Conservation (phyloP, 2,329 filamentous ascomycete genomes). For the Epichloe elymi region DNA sequence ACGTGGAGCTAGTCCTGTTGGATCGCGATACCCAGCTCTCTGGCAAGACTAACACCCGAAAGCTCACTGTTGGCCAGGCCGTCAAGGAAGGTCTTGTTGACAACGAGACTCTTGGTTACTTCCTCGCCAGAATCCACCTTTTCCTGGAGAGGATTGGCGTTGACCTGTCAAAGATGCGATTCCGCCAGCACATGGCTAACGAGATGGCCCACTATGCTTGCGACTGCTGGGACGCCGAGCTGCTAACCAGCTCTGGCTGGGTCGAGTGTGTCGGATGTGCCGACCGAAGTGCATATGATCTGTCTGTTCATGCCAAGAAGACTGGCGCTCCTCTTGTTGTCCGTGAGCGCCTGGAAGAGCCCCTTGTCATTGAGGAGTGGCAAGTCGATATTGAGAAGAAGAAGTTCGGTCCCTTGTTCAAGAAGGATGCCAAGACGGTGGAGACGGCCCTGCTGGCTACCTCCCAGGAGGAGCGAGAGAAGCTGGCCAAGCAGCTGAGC, state of each 20-base stretch:
- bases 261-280: conserved; percentile 97
- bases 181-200: conserved; percentile 87
- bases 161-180: conserved; percentile 77
- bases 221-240: conserved; percentile 96
- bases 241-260: conserved; percentile 88
- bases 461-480: conserved; percentile 69
- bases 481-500: conserved; percentile 60
- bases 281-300: conserved; percentile 86
- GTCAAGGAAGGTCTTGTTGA: conserved; percentile 75
- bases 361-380: conserved; percentile 74
- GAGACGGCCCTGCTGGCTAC: conserved; percentile 66
- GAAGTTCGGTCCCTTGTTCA: conserved; percentile 89
- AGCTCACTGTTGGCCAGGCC: conserved; percentile 71
- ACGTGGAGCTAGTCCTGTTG: conserved; percentile 72
- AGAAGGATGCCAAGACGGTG: conserved; percentile 81
- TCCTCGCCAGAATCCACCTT: conserved; percentile 82
- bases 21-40: conserved; percentile 75
- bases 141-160: conserved; percentile 85
- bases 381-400: conserved; percentile 83
- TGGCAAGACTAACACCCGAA: conserved; percentile 65
- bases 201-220: conserved; percentile 79
- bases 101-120: conserved; percentile 97
- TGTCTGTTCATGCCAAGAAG: conserved; percentile 85
- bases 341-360: conserved; percentile 66
- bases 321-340: conserved; percentile 80